A percentile compares a stretch with the other conserved stretches of the same genome.
These are phyloP conservation scores for Aspergillus nomiae DNA, from an alignment of 2,329 filamentous ascomycete genomes.

Conservation along the genomic window DNA sequence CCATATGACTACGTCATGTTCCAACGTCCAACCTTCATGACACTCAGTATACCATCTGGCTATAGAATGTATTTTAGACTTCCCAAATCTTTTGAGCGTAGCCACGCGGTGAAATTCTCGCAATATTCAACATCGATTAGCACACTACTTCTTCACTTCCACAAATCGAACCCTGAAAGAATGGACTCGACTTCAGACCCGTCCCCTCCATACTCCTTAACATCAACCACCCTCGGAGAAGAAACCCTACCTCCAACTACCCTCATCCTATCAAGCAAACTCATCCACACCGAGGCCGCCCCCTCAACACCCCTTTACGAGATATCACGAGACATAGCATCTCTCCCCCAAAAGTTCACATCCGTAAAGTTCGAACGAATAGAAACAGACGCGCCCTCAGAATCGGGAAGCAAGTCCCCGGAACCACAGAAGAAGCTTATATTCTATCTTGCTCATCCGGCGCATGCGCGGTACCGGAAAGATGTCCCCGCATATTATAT, in stretches of 20 bases:
- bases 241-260: neutral
- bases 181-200: too few relatives aligned
- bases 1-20: neutral
- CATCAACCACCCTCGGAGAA: too few relatives aligned
- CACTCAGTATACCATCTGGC: too few relatives aligned
- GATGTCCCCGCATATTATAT: slow-evolving; percentile 21
- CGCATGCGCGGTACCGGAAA: slow-evolving; percentile 19
- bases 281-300: neutral
- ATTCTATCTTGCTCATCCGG: slow-evolving; percentile 14
- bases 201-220: too few relatives aligned
- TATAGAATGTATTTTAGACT: too few relatives aligned
- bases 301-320: slow-evolving; percentile 11
- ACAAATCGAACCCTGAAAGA: too few relatives aligned
- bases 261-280: neutral
- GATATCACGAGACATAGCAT: neutral
- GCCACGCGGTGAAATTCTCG: too few relatives aligned
- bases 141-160: too few relatives aligned
- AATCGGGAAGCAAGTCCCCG: neutral
- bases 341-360: neutral
- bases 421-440: neutral
- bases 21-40: too few relatives aligned
- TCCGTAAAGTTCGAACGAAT: neutral
- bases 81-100: too few relatives aligned
- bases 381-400: neutral
- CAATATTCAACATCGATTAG: too few relatives aligned